Evolutionary conservation across 257 asterid species (phyloP), one percentile per base, ranked within the genome.

Genomic region (Linaria vulgaris): DNA sequence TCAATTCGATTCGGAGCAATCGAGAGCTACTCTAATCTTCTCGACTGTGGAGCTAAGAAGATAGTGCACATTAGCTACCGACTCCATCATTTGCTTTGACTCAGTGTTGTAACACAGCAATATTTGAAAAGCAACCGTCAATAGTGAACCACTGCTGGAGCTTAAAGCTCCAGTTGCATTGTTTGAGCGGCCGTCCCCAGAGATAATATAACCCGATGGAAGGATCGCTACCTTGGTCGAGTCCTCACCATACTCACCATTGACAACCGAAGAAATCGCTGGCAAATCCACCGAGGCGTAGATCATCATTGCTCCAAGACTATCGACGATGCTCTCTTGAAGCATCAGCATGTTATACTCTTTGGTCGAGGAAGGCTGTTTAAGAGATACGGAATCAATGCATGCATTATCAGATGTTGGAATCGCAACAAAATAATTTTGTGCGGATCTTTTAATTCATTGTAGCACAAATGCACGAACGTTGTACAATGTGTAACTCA

Each of bases 171-270:
- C 78, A 15, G 0, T 1, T 27, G 59, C 76, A 12, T 30, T 68
- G 9, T 53, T 58, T 34, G 43, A 46, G 3, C 81, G 76, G 8
- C 85, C 87, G 9, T 83, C 89, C 0, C 77, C 48, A 6, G 96
- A 83, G 60, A 90, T 85, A 22, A 84, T 46, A 5, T 75, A 82
- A 4, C 95, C 95, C 0, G 90, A 85, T 10, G 95, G 98, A 0
- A 82, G 85, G 59, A 86, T 74, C 0, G 85, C 73, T 47, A 75
- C 49, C n/a, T 31, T 60, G 15, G 43, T 22, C 0, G 68, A 59
- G 60, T 81, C 90, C 10, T 34, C 82, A 3, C 91, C n/a, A n/a
- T n/a, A n/a, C n/a, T n/a, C n/a, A n/a, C n/a, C 88, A 39, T 56
- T 73, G 0, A 84, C 68, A 13, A 78, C 78, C 12, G 75, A 46